Base-by-base conservation (phyloP, 2,329 filamentous ascomycete species). In the Arthrobotrys sphaeroides region DNA sequence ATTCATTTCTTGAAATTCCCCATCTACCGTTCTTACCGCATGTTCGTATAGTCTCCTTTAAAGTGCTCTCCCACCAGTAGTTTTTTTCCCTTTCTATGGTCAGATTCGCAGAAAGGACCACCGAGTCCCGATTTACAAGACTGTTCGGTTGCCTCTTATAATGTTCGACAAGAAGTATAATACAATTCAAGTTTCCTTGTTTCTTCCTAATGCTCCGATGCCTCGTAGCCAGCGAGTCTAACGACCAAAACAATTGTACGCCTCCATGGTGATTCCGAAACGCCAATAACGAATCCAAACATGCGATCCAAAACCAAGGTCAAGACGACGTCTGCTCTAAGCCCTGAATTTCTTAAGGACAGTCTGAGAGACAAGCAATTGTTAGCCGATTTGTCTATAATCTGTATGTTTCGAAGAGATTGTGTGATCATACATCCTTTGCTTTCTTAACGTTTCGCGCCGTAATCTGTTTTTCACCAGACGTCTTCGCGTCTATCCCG, bases 381-480 rank as follows among this genome's bases (percentile, higher is more conserved):
- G 16, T 65, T 61, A 65, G 45, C n/a, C 24, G 26, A 5, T 26
- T 20, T 45, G 3, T 38, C 22, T 9, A 16, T 9, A 2, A 22
- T 36, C 4, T 7, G 4, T 42, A 57, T 4, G 24, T 28, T 18
- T n/a, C n/a, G n/a, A n/a, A n/a, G n/a, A 24, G 24, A 18, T 22
- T 24, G 38, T 53, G 38, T 6, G 6, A 12, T 28, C 70, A 5
- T 74, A 74, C 70, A 43, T 74, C 70, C 42, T 59, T 59, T 6
- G 73, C 75, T 26, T 76, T 75, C 45, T 73, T 73, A n/a, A 77
- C 73, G 33, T 77, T 70, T 18, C 72, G 43, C 9, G 76, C 76
- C 9, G 59, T 67, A 38, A 77, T 68, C 18, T 67, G 61, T 49
- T 76, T 76, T 3, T 77, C 76, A 3, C 66, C 67, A 13, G 55